Evolutionary conservation across 495 filamentous ascomycete species (phyloP).

Genomic region (Cryomyces minteri): DNA sequence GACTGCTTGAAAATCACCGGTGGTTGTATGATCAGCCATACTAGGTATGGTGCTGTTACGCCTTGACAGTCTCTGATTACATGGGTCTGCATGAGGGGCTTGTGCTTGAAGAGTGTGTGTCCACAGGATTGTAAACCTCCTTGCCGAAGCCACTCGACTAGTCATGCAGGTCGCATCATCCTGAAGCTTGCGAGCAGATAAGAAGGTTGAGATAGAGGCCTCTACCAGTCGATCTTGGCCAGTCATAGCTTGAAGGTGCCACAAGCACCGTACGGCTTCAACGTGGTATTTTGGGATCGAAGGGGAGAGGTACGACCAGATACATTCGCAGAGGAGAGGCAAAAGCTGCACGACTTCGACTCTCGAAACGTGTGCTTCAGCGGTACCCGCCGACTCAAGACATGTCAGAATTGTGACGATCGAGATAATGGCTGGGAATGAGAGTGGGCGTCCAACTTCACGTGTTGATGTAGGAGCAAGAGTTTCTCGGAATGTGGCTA

Average conservation of each 20-base stretch:
- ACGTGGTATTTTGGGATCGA: constrained; percentile 80
- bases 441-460: background rate
- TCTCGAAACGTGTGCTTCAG: background rate
- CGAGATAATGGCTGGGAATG: background rate
- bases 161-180: background rate
- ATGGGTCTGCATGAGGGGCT: constrained; percentile 8
- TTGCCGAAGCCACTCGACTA: background rate
- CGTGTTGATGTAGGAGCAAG: background rate
- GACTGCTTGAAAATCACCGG: constrained; percentile 41
- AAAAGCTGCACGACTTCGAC: constrained; percentile 43
- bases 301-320: constrained; percentile 68
- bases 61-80: constrained; percentile 1
- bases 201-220: constrained; percentile 52
- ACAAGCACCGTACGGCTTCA: constrained; percentile 70
- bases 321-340: constrained; percentile 41
- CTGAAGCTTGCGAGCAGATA: background rate
- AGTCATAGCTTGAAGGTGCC: constrained; percentile 59
- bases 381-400: background rate
- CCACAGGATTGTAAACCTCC: constrained; percentile 18
- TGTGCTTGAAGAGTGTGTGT: constrained; percentile 17
- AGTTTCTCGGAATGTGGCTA: background rate
- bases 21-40: constrained; percentile 18
- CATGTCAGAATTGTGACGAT: background rate
- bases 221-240: constrained; percentile 46
- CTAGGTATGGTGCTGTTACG: constrained; percentile 8